phyloP scores from a whole-genome alignment of 306 rosid genomes.

The Argentina anserina region DNA sequence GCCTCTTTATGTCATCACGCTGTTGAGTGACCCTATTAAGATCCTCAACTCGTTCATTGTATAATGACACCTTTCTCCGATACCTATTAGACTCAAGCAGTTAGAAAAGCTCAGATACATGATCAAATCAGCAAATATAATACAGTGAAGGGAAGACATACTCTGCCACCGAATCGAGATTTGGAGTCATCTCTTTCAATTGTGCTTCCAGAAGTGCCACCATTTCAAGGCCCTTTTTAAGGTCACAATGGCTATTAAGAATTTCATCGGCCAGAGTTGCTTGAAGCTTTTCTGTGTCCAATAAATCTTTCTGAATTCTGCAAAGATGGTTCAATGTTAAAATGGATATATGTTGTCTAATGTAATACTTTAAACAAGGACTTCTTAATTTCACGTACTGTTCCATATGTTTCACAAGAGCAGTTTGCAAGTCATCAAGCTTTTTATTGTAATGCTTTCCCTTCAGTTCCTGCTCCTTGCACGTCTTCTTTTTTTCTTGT shows the following conservation, averaged over 20 bases:
- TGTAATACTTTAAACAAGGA: slow-evolving; percentile 14
- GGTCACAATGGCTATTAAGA: slow-evolving; percentile 52
- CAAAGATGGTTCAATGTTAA: slow-evolving; percentile 21
- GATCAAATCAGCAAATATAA: slow-evolving; percentile 8
- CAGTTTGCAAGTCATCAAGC: slow-evolving; percentile 69
- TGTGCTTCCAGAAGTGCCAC: slow-evolving; percentile 75
- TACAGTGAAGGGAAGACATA: slow-evolving; percentile 28
- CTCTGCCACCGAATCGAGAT: slow-evolving; percentile 96
- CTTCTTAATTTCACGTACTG: slow-evolving; percentile 53
- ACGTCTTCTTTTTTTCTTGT: slow-evolving; percentile 77
- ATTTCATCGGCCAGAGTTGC: slow-evolving; percentile 52
- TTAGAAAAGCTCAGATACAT: slow-evolving; percentile 7
- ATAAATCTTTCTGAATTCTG: slow-evolving; percentile 82
- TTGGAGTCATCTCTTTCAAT: slow-evolving; percentile 92
- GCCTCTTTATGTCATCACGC: slow-evolving; percentile 78
- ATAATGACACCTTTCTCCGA: slow-evolving; percentile 67
- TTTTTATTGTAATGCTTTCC: slow-evolving; percentile 70
- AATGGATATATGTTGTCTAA: not conserved
- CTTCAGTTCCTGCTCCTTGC: slow-evolving; percentile 68
- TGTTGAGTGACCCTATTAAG: slow-evolving; percentile 76
- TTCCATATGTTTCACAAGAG: slow-evolving; percentile 74
- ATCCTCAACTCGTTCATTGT: slow-evolving; percentile 86
- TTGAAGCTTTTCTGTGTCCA: slow-evolving; percentile 82
- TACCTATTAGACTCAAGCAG: slow-evolving; percentile 45
- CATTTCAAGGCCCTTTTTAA: slow-evolving; percentile 74